Percentiles rank a stretch among this genome's conserved stretches.
Evolutionary conservation across 176 grass and related monocot genomes (phyloP).

Genomic region (Pontederia crassipes): DNA sequence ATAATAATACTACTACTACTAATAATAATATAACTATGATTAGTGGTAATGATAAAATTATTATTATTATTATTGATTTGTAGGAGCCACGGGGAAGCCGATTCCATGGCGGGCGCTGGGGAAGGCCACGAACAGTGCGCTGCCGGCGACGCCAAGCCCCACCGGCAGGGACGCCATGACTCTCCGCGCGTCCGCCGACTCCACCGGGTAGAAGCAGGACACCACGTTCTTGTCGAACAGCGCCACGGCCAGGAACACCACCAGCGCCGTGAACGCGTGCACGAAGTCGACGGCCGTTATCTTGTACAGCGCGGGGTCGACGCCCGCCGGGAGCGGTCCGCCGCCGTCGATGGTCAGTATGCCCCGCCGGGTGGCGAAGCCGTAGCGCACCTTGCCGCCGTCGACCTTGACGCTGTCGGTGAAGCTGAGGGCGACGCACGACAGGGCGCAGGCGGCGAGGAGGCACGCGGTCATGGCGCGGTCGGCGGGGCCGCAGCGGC

Average conservation of each 20-base stretch:
- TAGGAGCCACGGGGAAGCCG: constrained; percentile 6
- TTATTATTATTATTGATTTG: too few species aligned
- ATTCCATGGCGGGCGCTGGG: constrained; percentile 24
- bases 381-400: constrained; percentile 17
- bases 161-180: constrained; percentile 12
- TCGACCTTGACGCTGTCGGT: constrained; percentile 28
- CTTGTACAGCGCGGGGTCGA: background rate
- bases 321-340: background rate
- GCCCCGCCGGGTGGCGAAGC: constrained; percentile 17
- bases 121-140: constrained; percentile 18
- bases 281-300: constrained; percentile 22
- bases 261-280: constrained; percentile 10
- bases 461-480: constrained; percentile 13
- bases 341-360: constrained; percentile 16
- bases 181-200: background rate
- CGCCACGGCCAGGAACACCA: constrained; percentile 18
- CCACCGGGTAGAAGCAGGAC: constrained; percentile 23
- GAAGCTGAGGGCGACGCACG: constrained; percentile 21
- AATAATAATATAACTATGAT: too few species aligned
- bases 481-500: constrained; percentile 12
- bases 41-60: too few species aligned
- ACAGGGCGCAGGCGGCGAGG: background rate
- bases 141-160: constrained; percentile 15
- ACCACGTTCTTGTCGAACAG: constrained; percentile 16
- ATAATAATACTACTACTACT: too few species aligned